phyloP scores from a whole-genome alignment of 2,329 filamentous ascomycete species.

The Fusarium veterinarium region DNA sequence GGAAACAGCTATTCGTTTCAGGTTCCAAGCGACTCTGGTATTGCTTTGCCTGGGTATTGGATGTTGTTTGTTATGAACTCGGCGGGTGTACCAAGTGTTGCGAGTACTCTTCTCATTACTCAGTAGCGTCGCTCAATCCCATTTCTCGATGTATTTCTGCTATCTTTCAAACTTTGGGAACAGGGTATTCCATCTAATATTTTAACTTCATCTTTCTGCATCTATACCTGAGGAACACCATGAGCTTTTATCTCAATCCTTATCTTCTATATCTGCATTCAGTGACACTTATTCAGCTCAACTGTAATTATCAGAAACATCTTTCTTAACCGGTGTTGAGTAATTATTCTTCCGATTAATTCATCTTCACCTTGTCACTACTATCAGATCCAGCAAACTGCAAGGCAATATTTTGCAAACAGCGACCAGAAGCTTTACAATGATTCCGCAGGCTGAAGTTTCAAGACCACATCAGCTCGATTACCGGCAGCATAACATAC shows the following conservation, averaged over 20 bases:
- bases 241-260: fast-evolving
- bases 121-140: not conserved
- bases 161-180: not conserved
- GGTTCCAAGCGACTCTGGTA: conserved; percentile 22
- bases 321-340: not conserved
- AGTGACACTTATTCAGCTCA: not conserved
- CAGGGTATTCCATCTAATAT: too few relatives aligned
- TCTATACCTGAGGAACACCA: fast-evolving
- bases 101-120: not conserved
- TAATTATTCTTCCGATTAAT: too few relatives aligned
- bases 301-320: not conserved
- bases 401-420: too few relatives aligned
- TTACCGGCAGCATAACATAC: too few relatives aligned
- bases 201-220: fast-evolving
- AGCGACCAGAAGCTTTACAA: too few relatives aligned
- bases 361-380: fast-evolving
- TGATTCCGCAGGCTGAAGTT: too few relatives aligned
- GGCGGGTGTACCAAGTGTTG: conserved; percentile 31
- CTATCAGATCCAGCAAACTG: too few relatives aligned
- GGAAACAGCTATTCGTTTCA: conserved; percentile 15
- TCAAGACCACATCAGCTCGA: too few relatives aligned
- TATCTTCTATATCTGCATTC: not conserved
- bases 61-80: conserved; percentile 33
- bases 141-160: not conserved
- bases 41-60: conserved; percentile 34